Base-by-base conservation (phyloP, 768 basidiomycete genomes). In the Panellus pusillus region DNA sequence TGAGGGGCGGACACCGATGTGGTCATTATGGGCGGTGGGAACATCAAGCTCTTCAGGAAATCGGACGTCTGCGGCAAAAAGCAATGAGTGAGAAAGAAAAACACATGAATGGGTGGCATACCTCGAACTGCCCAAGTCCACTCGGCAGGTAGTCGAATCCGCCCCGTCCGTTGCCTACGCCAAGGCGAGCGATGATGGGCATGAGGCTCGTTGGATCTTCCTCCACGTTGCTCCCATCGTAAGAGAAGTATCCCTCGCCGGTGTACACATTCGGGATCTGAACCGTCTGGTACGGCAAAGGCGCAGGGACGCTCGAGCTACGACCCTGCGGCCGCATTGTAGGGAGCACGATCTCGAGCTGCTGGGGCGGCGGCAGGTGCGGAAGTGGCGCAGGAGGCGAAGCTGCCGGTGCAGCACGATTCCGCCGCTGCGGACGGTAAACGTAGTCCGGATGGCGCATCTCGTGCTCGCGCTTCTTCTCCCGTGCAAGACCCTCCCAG, bases 381-480 rank as follows among this genome's bases (percentile, higher is more conserved):
- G 32, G 31, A 18, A 12, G 35, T 2, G 20, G 14, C 41, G 12
- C 19, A 7, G 15, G 19, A n/a, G 13, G 11, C 20, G 38, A 9
- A 15, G 53, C 58, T 68, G 6, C 57, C 59, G 65, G 63, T 66
- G 75, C 73, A 73, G 62, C 70, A 40, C 62, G 2, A 14, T 35
- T 35, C 32, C 19, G 1, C 42, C 87, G 76, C 68, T 87, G 86
- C 0, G 88, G 88, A 6, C 87, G 83, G 65, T 89, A 90, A 17
- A 89, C 86, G 67, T 89, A 89, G 66, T 82, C 78, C 61, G 88
- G 87, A 58, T 88, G 84, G 75, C 82, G 72, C 65, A 74, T 72
- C 72, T 86, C 84, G 67, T 89, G 86, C 72, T 89, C 87, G 74
- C 81, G 82, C 78, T 89, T 87, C 74, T 83, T 85, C 69, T 84